Conservation (phyloP, 176 grass and related monocot species). For the Triticum turgidum region DNA sequence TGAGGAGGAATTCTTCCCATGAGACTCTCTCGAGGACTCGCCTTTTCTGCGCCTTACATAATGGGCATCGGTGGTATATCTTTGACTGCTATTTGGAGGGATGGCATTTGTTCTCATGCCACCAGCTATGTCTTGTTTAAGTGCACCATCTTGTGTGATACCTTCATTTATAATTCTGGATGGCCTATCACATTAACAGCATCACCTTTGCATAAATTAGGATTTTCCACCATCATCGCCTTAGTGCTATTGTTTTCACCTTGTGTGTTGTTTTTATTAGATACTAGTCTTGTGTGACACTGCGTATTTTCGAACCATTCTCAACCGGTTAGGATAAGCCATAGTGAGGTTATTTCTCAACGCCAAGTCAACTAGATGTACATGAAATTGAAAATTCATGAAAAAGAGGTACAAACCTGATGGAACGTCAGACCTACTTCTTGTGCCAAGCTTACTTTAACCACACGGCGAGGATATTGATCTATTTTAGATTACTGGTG, state of each 20-base stretch:
- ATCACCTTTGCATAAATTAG: no score
- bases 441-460: no score
- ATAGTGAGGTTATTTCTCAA: conserved; percentile 6
- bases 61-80: not conserved
- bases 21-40: not conserved
- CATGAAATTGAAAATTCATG: no score
- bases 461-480: no score
- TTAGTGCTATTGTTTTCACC: no score
- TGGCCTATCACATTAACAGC: not conserved
- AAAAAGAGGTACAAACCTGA: conserved; percentile 19
- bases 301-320: conserved; percentile 49
- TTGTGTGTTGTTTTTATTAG: no score
- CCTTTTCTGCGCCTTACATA: not conserved
- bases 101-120: not conserved
- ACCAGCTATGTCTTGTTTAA: not conserved
- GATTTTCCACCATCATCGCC: no score
- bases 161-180: not conserved
- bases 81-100: conserved; percentile 1
- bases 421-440: no score
- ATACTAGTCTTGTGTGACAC: no score
- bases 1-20: not conserved
- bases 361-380: not conserved
- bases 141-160: not conserved
- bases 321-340: conserved; percentile 34
- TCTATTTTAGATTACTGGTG: no score